Evolutionary conservation across 1,284 basidiomycete genomes (phyloP), one percentile per base, ranked within the genome.

Genomic region (Irpex sp.): DNA sequence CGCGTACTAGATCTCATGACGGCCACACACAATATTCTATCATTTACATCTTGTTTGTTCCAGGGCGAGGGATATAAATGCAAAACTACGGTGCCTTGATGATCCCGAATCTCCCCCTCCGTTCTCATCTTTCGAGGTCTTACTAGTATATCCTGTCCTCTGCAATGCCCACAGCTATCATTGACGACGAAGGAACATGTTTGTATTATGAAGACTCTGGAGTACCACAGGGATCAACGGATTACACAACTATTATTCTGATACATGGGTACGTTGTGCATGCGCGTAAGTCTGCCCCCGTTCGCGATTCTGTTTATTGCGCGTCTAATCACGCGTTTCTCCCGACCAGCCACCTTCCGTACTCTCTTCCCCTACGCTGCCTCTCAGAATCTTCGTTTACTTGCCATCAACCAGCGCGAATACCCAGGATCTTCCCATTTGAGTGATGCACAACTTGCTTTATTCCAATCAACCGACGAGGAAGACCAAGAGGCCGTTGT

Each of bases 241-340:
- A 91, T 65, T 92, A 96, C 73, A 93, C 97, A 73, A 89, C 93
- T 0, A 74, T 96, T 31, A 97, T 97, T 80, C 78, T 96, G 64
- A 88, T 95, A 19, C 82, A 85, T 61, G 85, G 88, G 5, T 19
- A 62, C 8, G 44, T 63, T 6, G 67, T 64, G 52, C 65, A 69
- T 31, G 58, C 60, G 3, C 62, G 68, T 67, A 17, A 17, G 68
- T 62, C 4, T 51, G 13, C 31, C 17, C 19, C 26, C 13, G 21
- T 26, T 26, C 26, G 26, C 26, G 26, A 26, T 26, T 26, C 26
- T 26, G 26, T 26, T 26, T 26, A 26, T 26, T 26, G 26, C 26
- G 26, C 26, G 26, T 26, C 26, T 26, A 26, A 26, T 2, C 26
- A 26, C 26, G 26, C 26, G 26, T 26, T 26, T 26, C 26, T 26